Base-by-base conservation (phyloP, 1,284 basidiomycete species). In the Cryptococcus amylolentus region DNA sequence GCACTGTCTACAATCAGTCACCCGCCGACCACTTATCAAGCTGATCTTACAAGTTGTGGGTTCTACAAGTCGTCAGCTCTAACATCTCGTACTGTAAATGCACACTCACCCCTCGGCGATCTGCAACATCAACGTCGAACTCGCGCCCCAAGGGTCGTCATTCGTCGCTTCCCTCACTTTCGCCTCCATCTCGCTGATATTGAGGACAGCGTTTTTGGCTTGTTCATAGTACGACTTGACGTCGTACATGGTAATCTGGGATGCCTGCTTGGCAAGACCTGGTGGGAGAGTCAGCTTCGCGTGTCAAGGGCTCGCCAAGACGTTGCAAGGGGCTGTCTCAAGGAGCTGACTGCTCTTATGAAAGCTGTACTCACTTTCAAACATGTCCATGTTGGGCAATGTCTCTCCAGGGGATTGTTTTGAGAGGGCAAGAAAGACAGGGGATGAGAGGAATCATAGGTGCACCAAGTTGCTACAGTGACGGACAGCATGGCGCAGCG, bases 71-170 rank as follows among this genome's bases (percentile, higher is more conserved):
- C 16, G 42, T 59, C 54, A 59, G 54, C 46, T 45, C n/a, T 13
- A 9, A n/a, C 41, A 39, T 37, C n/a, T n/a, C 38, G 31, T 23
- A 23, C 23, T 18, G 5, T n/a, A 38, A 5, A n/a, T 18, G 37
- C 35, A 37, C 10, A 82, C 87, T 67, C 67, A 93, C 91, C 89
- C 91, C 82, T 89, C 87, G 6, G 95, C 93, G 68, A 98, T 98
- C 72, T 98, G 94, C 75, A 94, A 90, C 95, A 98, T 98, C 73
- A 98, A 80, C 20, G 94, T 96, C 52, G 95, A 97, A 71, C 90
- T 94, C 61, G 96, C 95, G 27, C 96, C 95, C 95, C 95, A 99
- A 55, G 95, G 87, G 65, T 99, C 96, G 71, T 98, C 93, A 68
- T 97, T 98, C 8, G 96, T 98, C 3, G 96, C 95, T 64, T 98